Percentiles rank a stretch among this genome's conserved stretches.
Evolutionary conservation across 768 basidiomycete species (phyloP).

Genomic region (Collybia sordida): DNA sequence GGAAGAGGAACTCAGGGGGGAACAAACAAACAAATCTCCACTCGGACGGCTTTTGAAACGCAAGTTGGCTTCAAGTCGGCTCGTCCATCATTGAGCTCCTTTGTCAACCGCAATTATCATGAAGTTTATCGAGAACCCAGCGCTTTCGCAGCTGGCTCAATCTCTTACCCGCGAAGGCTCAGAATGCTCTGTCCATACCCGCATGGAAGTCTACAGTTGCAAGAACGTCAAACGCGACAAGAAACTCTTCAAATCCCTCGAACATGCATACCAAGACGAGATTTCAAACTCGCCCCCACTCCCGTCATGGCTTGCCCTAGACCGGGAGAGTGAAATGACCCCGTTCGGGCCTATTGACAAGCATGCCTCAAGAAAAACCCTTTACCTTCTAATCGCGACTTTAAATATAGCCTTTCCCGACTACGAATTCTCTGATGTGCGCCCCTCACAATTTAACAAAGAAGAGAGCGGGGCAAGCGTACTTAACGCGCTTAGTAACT

Average conservation of each 20-base stretch:
- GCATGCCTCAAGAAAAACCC: conserved; percentile 82
- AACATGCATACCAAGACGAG: conserved; percentile 81
- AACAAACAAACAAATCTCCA: conserved; percentile 15
- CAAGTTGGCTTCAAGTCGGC: conserved; percentile 2
- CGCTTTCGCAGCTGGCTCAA: conserved; percentile 72
- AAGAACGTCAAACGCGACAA: conserved; percentile 98
- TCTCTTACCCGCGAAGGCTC: conserved; percentile 83
- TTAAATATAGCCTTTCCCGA: conserved; percentile 98
- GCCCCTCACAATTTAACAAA: conserved; percentile 85
- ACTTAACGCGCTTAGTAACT: conserved; percentile 82
- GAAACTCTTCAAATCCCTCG: conserved; percentile 91
- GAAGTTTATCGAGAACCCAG: conserved; percentile 90
- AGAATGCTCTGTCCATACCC: conserved; percentile 86
- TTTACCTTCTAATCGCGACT: conserved; percentile 94
- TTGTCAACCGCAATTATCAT: conserved; percentile 35
- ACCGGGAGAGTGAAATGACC: conserved; percentile 71
- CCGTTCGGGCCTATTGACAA: conserved; percentile 92
- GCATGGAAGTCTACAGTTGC: conserved; percentile 96
- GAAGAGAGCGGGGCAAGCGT: conserved; percentile 80
- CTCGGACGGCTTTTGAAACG: neutral
- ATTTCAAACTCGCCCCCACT: conserved; percentile 82
- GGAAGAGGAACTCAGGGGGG: conserved; percentile 5
- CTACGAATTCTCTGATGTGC: conserved; percentile 93
- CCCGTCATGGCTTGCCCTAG: conserved; percentile 74
- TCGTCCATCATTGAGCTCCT: conserved; percentile 5